These are phyloP conservation scores for Hyaloperonospora brassicae DNA, from an alignment of 352 stramenopile genomes.

Conservation along the genomic window DNA sequence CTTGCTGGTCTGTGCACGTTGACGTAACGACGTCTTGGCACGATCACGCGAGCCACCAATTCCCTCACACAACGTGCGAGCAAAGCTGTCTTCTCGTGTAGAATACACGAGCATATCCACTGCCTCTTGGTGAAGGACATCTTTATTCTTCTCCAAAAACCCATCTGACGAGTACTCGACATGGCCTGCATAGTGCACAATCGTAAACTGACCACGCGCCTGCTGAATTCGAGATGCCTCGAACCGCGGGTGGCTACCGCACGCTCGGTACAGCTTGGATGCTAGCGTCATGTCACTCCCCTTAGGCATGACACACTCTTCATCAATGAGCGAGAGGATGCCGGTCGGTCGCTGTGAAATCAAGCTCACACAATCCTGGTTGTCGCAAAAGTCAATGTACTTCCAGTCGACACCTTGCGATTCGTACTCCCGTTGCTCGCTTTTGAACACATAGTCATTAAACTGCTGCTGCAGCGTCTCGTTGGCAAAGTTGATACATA, in stretches of 20 bases:
- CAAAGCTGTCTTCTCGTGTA: constrained; percentile 65
- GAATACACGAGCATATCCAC: constrained; percentile 74
- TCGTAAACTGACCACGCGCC: constrained; percentile 58
- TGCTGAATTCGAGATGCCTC: constrained; percentile 71
- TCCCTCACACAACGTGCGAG: constrained; percentile 56
- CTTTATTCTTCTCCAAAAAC: constrained; percentile 86
- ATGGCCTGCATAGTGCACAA: constrained; percentile 76
- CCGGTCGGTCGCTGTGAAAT: constrained; percentile 83
- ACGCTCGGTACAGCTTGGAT: constrained; percentile 75
- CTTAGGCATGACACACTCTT: constrained; percentile 84
- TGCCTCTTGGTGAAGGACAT: constrained; percentile 72
- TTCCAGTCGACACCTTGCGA: constrained; percentile 78
- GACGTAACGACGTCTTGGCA: constrained; percentile 47
- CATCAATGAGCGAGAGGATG: constrained; percentile 79
- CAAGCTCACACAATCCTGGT: constrained; percentile 85
- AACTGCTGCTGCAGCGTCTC: constrained; percentile 86
- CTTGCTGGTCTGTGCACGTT: constrained; percentile 55
- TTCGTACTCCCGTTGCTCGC: constrained; percentile 80
- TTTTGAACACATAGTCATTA: constrained; percentile 86
- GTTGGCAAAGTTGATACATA: constrained; percentile 89
- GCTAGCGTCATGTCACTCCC: constrained; percentile 75
- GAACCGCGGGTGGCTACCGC: constrained; percentile 54
- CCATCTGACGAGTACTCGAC: constrained; percentile 71
- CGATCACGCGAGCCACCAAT: constrained; percentile 32
- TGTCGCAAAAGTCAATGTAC: constrained; percentile 81